Evolutionary conservation across 2,329 filamentous ascomycete species (phyloP), one percentile per base, ranked within the genome.

Genomic region (Raffaelea ambrosiae): DNA sequence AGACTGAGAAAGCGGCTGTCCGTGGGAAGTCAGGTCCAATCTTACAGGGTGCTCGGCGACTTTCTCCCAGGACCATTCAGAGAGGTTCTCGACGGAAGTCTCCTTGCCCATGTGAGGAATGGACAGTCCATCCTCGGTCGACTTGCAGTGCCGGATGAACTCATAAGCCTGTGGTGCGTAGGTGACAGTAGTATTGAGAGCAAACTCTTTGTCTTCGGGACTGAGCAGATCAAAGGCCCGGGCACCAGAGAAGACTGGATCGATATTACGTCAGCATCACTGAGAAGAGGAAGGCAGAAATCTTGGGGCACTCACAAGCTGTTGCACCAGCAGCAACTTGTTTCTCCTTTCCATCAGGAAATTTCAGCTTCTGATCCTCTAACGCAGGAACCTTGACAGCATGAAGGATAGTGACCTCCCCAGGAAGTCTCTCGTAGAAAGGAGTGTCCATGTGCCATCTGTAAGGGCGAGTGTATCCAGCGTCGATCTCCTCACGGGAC

Each of bases 401-500:
- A 48, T 88, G 71, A 18, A 89, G 71, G 1, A 80, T 81, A 0
- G 86, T 89, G 3, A 82, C 84, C 29, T 81, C 74, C 2, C 85
- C 84, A 2, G 86, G 84, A 18, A 85, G 77, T 4, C 88, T 73
- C 18, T 78, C 83, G 58, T 88, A 88, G 5, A 88, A 67, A 1
- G 85, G 84, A 3, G 85, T 84, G 57, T 88, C 85, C 46, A 89
- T 88, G 61, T 88, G 85, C 85, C 85, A 89, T 47, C 85, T 71
- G 64, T 86, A 88, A 64, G 86, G 80, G 64, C 66, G 67, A 1
- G 73, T 76, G 50, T 61, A 70, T 2, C 62, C 56, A 48, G 67
- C 70, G 2, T 67, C 62, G 4, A 52, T 42, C 2, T 61, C 58
- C 5, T 56, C 48, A 1, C 56, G 48, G 0, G 81, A 72, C 50